Evolutionary conservation across 106 monocot species (phyloP), one percentile per base, ranked within the genome.

Genomic region (Acorus calamus): DNA sequence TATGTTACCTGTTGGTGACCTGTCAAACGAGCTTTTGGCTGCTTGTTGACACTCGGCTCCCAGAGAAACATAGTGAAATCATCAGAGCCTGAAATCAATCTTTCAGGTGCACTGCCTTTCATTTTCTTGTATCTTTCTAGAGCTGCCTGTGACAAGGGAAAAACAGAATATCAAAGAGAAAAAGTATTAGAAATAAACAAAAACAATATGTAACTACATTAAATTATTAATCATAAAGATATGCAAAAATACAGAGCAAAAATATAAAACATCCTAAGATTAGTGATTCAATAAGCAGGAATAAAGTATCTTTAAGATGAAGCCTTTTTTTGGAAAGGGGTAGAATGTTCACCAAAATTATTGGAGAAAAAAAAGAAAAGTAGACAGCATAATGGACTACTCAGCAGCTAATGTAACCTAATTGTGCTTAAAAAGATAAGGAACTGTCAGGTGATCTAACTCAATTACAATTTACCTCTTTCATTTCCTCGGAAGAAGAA

Each of bases 21-120:
- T 59, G 90, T 96, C 71, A 96, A 67, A 53, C 89, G 87, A 58
- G 81, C 80, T 66, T 96, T 96, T 9, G 86, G 94, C 3, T 87
- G 82, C 67, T 96, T 96, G 59, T 76, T 89, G 12, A 59, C 42
- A 53, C 77, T 57, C 66, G 90, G 94, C 70, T 96, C 94, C 94
- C 94, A 96, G 0, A 96, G 76, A 83, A 82, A 69, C 94, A 96
- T 84, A 0, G 86, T 86, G 53, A 96, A 96, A 78, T 96, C 94
- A 70, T 96, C 94, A 69, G 94, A 96, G 63, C 94, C 94, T 5
- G 94, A 90, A 59, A 96, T 87, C 51, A 96, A 53, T 56, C 94
- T 84, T 76, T 96, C 94, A 69, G 90, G 94, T 66, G 82, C 90
- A 82, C 74, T 87, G 14, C 82, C 79, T 64, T 74, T 84, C 94